Conservation (phyloP, 2,329 filamentous ascomycete genomes). For the Gnomoniopsis smithogilvyi region DNA sequence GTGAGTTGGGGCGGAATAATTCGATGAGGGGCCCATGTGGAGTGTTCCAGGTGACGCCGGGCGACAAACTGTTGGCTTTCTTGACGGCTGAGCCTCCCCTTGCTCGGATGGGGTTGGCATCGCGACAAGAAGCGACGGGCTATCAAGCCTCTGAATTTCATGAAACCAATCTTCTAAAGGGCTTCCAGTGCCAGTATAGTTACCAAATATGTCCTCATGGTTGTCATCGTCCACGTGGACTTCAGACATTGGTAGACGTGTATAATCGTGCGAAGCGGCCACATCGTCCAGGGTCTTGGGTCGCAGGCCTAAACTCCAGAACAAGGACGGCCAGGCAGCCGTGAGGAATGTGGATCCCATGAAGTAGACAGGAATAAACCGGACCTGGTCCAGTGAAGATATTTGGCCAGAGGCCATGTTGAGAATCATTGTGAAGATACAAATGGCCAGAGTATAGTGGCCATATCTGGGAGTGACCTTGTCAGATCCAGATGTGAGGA, state of each 20-base stretch:
- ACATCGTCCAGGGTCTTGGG: background rate
- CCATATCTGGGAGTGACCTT: background rate
- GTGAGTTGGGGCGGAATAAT: background rate
- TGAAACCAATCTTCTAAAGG: background rate
- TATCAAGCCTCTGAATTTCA: background rate
- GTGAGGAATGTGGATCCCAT: conserved; percentile 8
- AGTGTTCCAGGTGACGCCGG: background rate
- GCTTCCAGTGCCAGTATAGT: too few species aligned
- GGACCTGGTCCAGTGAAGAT: background rate
- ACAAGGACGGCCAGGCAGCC: conserved; percentile 4
- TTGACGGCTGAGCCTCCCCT: background rate
- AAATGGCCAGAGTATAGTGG: conserved; percentile 3
- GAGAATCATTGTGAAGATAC: background rate
- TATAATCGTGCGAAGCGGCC: background rate
- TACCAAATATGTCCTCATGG: background rate
- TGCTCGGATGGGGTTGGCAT: background rate
- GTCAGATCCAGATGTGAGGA: background rate
- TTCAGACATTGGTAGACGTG: background rate
- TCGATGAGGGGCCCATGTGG: background rate
- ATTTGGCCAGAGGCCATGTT: background rate
- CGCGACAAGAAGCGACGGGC: background rate
- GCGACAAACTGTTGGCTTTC: background rate
- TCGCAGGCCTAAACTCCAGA: background rate
- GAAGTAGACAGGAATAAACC: conserved; percentile 4
- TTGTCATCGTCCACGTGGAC: background rate